Conservation (phyloP, 83 land plant species). For the Diphasiastrum complanatum region DNA sequence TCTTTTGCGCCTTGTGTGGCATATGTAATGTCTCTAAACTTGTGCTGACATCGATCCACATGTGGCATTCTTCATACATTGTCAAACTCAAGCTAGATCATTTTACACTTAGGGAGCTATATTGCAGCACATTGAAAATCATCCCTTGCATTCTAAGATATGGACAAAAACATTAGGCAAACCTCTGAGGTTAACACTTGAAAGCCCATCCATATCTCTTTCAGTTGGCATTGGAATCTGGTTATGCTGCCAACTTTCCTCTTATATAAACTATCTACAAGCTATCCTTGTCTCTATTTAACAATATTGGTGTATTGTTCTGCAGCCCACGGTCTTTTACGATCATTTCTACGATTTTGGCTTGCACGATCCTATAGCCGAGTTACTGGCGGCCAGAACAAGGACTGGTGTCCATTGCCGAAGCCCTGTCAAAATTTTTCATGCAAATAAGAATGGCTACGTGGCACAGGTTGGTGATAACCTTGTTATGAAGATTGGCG, state of each 20-base stretch:
- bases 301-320: neutral
- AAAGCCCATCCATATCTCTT: no score
- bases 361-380: constrained; percentile 50
- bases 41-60: no score
- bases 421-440: constrained; percentile 56
- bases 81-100: no score
- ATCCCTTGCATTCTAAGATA: no score
- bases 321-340: constrained; percentile 67
- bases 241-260: no score
- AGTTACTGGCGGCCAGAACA: constrained; percentile 50
- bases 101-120: no score
- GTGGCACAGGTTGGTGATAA: constrained; percentile 52
- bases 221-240: no score
- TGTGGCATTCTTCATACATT: no score
- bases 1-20: neutral
- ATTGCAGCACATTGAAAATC: no score
- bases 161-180: no score
- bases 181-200: constrained; percentile 1
- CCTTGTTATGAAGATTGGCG: constrained; percentile 56
- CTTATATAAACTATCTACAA: no score
- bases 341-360: constrained; percentile 80
- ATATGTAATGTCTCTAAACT: neutral
- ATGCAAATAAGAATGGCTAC: constrained; percentile 59
- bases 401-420: constrained; percentile 65
- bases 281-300: neutral